A percentile compares a stretch with the other conserved stretches of the same genome.
Evolutionary conservation across 208 protist species (phyloP).

Genomic region (Angomonas ambiguus): DNA sequence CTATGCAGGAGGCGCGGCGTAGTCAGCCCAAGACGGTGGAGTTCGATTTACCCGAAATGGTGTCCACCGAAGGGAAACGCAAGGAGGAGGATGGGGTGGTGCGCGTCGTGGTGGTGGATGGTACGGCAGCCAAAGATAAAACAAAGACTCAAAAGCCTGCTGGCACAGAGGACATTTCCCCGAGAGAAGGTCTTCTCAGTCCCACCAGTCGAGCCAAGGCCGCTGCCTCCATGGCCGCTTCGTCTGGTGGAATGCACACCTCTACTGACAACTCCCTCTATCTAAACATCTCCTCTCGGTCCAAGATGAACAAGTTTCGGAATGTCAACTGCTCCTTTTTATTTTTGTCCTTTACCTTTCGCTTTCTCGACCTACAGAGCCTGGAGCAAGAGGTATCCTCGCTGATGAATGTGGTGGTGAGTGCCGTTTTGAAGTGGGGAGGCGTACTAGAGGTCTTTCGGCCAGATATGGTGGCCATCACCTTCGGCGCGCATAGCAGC

Average conservation of each 20-base stretch:
- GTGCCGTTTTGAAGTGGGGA: slow-evolving; percentile 16
- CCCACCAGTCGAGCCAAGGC: background rate
- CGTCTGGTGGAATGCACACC: too few relatives aligned
- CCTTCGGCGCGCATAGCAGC: slow-evolving; percentile 31
- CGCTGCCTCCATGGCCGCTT: background rate
- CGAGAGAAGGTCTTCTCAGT: too few relatives aligned
- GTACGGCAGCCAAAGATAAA: too few relatives aligned
- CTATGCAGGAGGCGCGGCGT: too few relatives aligned
- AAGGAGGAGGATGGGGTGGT: background rate
- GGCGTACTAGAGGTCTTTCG: slow-evolving; percentile 48
- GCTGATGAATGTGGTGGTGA: slow-evolving; percentile 27
- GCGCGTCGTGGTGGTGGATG: background rate
- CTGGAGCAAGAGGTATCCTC: slow-evolving; percentile 20
- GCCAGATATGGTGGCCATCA: slow-evolving; percentile 37
- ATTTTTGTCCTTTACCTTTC: slow-evolving; percentile 24
- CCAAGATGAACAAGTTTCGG: slow-evolving; percentile 23
- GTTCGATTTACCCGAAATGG: too few relatives aligned
- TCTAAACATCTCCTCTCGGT: background rate
- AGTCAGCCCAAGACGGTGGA: too few relatives aligned
- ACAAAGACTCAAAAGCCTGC: too few relatives aligned
- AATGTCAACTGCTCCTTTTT: slow-evolving; percentile 29
- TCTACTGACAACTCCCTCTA: background rate
- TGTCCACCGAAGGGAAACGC: too few relatives aligned
- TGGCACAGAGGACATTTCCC: background rate
- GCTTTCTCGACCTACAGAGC: slow-evolving; percentile 20